Evolutionary conservation across 2,329 filamentous ascomycete species (phyloP), one percentile per base, ranked within the genome.

Genomic region (Talaromyces pinophilus): DNA sequence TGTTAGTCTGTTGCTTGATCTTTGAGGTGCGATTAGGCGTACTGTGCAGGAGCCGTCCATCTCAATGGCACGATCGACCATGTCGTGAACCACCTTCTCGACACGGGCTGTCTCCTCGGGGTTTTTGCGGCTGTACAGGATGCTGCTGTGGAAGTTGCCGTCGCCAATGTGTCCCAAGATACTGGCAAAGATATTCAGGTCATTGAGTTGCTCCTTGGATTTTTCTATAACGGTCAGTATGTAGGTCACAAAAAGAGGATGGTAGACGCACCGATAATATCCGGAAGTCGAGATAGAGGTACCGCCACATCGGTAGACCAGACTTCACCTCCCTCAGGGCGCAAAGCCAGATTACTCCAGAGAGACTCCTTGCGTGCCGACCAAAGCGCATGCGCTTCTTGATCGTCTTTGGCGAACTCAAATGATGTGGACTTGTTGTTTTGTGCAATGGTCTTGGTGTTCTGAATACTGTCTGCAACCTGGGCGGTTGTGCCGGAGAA

Each of bases 81-180:
- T 97, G 71, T 92, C 90, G 75, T 93, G 88, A 57, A 97, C 92
- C 69, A 92, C 92, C 64, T 84, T 85, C 75, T 95, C 91, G 1
- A 95, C 92, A 70, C 90, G 91, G 50, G 85, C 88, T 65, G 86
- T 86, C 78, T 97, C 91, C 30, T 83, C 87, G 2, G 86, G 84
- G 64, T 93, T 83, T 28, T 83, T 84, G 30, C 86, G 86, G 78
- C 95, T 87, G 77, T 96, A 97, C 80, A 97, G 90, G 79, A 97
- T 95, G 75, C 90, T 92, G 76, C 93, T 90, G 77, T 97, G 93
- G 81, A 97, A 97, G 78, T 97, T 97, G 44, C 93, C 93, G 74
- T 97, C 93, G 13, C 93, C 93, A 65, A 97, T 90, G 74, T 97
- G 93, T 2, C 93, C 93, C 3, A 97, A 82, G 33, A 96, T 91